Evolutionary conservation across 1,139 yeast species (phyloP), one percentile per base, ranked within the genome.

Genomic region (Suhomyces atakaporum): DNA sequence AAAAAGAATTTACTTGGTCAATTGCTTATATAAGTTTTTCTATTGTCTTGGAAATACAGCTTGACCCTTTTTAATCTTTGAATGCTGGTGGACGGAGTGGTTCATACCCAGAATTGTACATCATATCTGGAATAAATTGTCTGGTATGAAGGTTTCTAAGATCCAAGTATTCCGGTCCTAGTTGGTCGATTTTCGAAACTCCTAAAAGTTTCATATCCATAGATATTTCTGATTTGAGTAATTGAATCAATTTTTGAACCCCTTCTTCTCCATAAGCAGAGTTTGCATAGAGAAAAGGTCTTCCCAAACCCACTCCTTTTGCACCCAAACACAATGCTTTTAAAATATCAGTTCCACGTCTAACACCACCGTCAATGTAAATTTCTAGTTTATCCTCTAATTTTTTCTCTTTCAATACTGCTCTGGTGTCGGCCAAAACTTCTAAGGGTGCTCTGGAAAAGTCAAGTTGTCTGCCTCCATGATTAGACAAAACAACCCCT

Each of bases 201-300:
- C 97, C 97, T 34, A 90, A 64, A 35, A 89, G 68, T 47, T 96
- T 74, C 97, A 90, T 87, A 59, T 84, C 81, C 89, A 87, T 84
- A 44, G 76, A 79, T 55, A 90, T 60, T 58, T 90, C 97, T 43
- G 81, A 88, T 53, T 83, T 84, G 48, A 90, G 67, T 34, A 89
- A 65, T 51, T 84, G 89, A 47, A 84, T 81, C 9, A 95, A 90
- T 48, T 77, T 78, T 36, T 70, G 67, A n/a, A 89, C 96, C 42
- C 97, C 97, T 7, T 73, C 80, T 40, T 78, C 84, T 5, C 92
- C 92, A 46, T 83, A 83, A 1, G 84, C 69, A 2, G 84, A 73
- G 73, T 81, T 78, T 7, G 89, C 85, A 49, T 81, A 83, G 24
- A 82, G 56, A 57, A 82, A 81, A 1, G 88, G 84, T 53, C 89